Percentiles rank a stretch among this genome's conserved stretches.
phyloP scores from a whole-genome alignment of 2,329 filamentous ascomycete genomes.

The Thermochaetoides dissita region DNA sequence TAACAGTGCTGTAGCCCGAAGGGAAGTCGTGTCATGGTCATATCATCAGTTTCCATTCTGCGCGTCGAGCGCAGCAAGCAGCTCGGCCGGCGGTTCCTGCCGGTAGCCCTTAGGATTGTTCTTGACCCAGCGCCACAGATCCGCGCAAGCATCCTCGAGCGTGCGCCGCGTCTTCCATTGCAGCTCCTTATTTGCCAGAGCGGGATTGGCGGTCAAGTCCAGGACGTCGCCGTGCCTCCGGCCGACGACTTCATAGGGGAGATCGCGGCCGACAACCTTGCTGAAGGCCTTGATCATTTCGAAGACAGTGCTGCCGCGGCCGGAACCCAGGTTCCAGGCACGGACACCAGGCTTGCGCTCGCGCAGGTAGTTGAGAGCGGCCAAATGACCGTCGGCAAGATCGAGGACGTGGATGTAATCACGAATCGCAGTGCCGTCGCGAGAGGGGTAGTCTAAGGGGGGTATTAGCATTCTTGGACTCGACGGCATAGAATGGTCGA shows the following conservation, averaged over 20 bases:
- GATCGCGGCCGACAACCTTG: constrained; percentile 67
- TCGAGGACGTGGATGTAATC: constrained; percentile 98
- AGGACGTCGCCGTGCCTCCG: constrained; percentile 82
- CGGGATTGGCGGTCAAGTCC: constrained; percentile 84
- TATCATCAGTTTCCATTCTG: constrained; percentile 1
- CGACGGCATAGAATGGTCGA: too few species aligned
- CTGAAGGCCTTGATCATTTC: constrained; percentile 96
- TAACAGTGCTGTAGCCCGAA: too few species aligned
- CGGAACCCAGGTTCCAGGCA: constrained; percentile 93
- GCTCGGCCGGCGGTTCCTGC: constrained; percentile 73
- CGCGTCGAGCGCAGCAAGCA: constrained; percentile 52
- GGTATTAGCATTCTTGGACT: too few species aligned
- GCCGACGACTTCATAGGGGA: constrained; percentile 74
- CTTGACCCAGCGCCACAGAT: constrained; percentile 92
- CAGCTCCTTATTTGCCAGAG: constrained; percentile 75
- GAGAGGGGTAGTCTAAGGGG: constrained; percentile 66
- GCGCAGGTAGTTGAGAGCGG: constrained; percentile 81
- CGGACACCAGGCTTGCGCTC: constrained; percentile 75
- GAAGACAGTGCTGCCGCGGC: constrained; percentile 86
- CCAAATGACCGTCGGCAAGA: constrained; percentile 70
- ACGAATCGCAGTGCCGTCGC: constrained; percentile 84
- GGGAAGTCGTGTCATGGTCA: too few species aligned
- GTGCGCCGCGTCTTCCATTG: constrained; percentile 83
- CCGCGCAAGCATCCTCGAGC: constrained; percentile 82
- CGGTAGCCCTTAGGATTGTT: constrained; percentile 95